A percentile compares a stretch with the other conserved stretches of the same genome.
These are phyloP conservation scores for Trichoderma sp. DNA, from an alignment of 2,329 filamentous ascomycete genomes.

Conservation along the genomic window DNA sequence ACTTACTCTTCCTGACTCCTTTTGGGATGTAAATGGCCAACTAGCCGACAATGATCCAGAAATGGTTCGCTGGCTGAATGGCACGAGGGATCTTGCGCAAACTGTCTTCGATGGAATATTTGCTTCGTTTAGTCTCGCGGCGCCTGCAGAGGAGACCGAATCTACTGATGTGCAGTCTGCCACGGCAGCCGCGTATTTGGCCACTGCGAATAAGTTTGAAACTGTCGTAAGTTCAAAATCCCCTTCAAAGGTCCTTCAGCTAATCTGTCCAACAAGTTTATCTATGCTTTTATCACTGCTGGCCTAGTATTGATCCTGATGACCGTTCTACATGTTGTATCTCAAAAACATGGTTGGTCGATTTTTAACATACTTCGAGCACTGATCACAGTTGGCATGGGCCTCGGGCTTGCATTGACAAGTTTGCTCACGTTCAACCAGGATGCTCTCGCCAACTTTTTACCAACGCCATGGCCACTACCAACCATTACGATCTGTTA, in stretches of 20 bases:
- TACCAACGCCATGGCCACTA: not conserved
- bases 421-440: not conserved
- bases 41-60: not conserved
- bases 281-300: not conserved
- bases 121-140: not conserved
- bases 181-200: not conserved
- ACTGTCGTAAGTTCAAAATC: not conserved
- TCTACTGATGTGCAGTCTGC: not conserved
- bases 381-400: not conserved
- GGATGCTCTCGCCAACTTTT: not conserved
- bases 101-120: not conserved
- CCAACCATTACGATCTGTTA: not conserved
- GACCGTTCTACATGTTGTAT: not conserved
- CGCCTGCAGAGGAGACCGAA: not conserved
- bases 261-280: not conserved
- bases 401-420: not conserved
- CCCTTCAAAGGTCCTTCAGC: not conserved
- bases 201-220: not conserved
- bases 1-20: not conserved
- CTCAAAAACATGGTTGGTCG: not conserved
- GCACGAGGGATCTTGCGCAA: not conserved
- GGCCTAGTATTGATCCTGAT: not conserved
- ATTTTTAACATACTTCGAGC: not conserved
- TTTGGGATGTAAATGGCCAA: not conserved
- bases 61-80: not conserved